Base-by-base conservation (phyloP, 2,329 filamentous ascomycete genomes). In the Fusarium sp. region DNA sequence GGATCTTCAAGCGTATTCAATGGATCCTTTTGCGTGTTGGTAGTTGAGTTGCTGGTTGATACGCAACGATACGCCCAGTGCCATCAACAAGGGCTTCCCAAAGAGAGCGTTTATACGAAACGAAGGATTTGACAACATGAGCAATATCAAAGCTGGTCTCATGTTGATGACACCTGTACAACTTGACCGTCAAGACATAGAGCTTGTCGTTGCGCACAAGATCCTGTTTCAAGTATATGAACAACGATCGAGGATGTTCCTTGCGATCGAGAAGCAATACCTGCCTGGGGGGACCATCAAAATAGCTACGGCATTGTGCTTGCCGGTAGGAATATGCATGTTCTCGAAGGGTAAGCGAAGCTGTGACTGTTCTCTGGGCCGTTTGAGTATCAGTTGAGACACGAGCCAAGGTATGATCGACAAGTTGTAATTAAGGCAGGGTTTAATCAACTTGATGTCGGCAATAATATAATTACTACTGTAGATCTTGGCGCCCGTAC, bases 141-240 rank as follows among this genome's bases (percentile, higher is more conserved):
- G 27, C 18, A 32, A 27, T 18, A 25, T 40, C 51, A 16, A 32
- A 21, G 7, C 45, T 23, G 42, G 51, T 23, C 32, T 47, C 60
- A 47, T 43, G 14, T 42, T 59, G 46, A 59, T 59, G 21, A 37
- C 40, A 50, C 40, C 13, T 58, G 58, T 58, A 23, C 45, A 37
- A 58, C 45, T 28, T 21, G 48, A 30, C 16, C 20, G 11, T 50
- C 20, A 14, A 49, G 23, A 23, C 7, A 41, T 32, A 41, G 32
- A 57, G 46, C 49, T 41, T n/a, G 37, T 46, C 23, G 60, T 63
- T 45, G 48, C n/a, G n/a, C 25, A 37, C 34, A 57, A 43, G 21
- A 47, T 28, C 27, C 42, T 51, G 60, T 65, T 65, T 59, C 53
- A 42, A 28, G 14, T n/a, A 37, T 9, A 53, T 27, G 41, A 34